Base-by-base conservation (phyloP, 2,329 filamentous ascomycete genomes). In the Fusarium algeriense region DNA sequence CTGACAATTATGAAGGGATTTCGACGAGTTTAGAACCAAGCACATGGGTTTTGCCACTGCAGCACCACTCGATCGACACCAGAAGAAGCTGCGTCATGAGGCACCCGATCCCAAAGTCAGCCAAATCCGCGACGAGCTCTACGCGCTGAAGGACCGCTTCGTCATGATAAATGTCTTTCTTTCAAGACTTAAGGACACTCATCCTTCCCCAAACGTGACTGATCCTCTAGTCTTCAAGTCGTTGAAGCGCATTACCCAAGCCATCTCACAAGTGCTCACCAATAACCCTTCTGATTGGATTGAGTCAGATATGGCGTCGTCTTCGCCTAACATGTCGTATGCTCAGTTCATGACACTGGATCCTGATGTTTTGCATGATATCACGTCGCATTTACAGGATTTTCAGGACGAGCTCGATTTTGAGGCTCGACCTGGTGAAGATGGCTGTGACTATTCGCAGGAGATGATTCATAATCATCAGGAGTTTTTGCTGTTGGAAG, bases 271-370 rank as follows among this genome's bases (percentile, higher is more conserved):
- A 2, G 71, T 62, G 2, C 53, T 77, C 7, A 76, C 71, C 3
- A 77, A 77, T 23, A 65, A 77, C n/a, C 69, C 64, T 0, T 69
- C 71, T 0, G 75, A 77, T 7, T 77, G 75, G 75, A 68, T 76
- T 8, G 75, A 77, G 3, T 70, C 68, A 5, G 66, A 68, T 7
- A 46, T 59, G 1, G 15, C 1, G 7, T 6, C n/a, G 1, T 37
- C 48, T 2, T 26, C 53, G 3, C n/a, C n/a, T n/a, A 49, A 10
- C 6, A 70, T 76, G 4, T 52, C 73, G 0, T 76, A 76, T 11
- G 35, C 66, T 0, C 64, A 75, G 11, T 76, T 75, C 7, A 1
- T 71, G 5, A 50, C 55, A 0, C 23, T 76, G 0, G 73, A 76
- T 7, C 44, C 67, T 0, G 75, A 76, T 12, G 20, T 76, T 4